Evolutionary conservation across 2,329 filamentous ascomycete species (phyloP).

Genomic region (Sarocladium kiliense): DNA sequence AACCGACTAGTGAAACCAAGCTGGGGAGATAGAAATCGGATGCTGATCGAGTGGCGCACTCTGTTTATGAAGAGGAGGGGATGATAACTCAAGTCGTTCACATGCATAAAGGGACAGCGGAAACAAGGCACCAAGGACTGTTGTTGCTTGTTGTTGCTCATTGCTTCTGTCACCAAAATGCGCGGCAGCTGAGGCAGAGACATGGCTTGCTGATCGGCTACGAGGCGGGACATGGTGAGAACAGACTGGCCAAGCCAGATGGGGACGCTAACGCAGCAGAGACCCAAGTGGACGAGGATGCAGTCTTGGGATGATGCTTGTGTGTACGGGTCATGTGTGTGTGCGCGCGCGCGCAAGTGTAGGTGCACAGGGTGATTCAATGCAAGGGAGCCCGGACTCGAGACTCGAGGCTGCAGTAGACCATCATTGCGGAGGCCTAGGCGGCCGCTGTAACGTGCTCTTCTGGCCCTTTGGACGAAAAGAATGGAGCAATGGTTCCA

Average conservation of each 20-base stretch:
- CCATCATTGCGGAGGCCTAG: conserved; percentile 1
- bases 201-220: conserved; percentile 6
- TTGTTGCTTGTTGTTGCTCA: not conserved
- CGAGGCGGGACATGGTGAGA: not conserved
- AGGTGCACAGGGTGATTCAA: not conserved
- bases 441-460: not conserved
- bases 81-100: not conserved
- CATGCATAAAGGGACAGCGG: not conserved
- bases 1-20: conserved; percentile 7
- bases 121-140: not conserved
- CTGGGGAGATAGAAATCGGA: not conserved
- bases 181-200: conserved; percentile 4
- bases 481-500: not conserved
- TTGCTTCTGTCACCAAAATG: not conserved
- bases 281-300: not conserved
- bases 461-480: not conserved
- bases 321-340: not conserved
- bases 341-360: not conserved
- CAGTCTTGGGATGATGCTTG: conserved; percentile 8
- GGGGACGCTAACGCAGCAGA: not conserved
- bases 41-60: not conserved
- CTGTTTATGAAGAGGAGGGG: not conserved
- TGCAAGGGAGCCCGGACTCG: conserved; percentile 4
- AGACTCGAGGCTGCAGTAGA: conserved; percentile 4
- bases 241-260: not conserved